phyloP scores from a whole-genome alignment of 495 filamentous ascomycete species.

The Daldinia concentrica region DNA sequence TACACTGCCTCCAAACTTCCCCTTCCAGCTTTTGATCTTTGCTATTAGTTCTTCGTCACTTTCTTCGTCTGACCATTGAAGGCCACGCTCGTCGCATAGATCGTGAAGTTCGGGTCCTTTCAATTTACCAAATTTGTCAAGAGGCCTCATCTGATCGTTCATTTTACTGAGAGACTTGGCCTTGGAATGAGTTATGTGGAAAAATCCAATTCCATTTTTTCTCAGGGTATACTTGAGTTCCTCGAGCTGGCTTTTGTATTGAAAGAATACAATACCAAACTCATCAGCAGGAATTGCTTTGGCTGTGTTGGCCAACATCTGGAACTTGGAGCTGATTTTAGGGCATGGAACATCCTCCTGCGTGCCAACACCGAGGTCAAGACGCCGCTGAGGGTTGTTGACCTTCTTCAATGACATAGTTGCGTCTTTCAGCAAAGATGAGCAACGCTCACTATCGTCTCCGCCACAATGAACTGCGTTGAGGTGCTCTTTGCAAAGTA shows the following conservation, averaged over 20 bases:
- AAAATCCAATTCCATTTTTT: constrained; percentile 13
- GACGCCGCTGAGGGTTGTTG: constrained; percentile 9
- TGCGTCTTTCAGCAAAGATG: constrained; percentile 17
- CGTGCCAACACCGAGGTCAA: constrained; percentile 1
- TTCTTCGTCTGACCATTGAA: not conserved
- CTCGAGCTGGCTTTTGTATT: constrained; percentile 37
- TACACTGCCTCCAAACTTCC: not conserved
- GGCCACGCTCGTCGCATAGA: not conserved
- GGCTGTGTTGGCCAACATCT: constrained; percentile 39
- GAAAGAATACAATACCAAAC: constrained; percentile 49
- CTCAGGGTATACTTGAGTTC: constrained; percentile 41
- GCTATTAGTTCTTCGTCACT: not conserved
- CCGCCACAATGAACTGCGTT: constrained; percentile 18
- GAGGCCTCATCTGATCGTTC: not conserved
- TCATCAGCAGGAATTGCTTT: constrained; percentile 36
- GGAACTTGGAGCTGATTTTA: constrained; percentile 34
- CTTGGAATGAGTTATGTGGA: constrained; percentile 15
- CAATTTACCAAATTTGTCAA: not conserved
- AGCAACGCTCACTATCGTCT: constrained; percentile 12
- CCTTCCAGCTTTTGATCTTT: not conserved
- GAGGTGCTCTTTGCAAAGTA: constrained; percentile 56
- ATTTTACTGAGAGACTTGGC: not conserved
- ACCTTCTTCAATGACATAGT: constrained; percentile 23
- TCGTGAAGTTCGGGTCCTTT: not conserved
- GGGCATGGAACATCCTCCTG: not conserved